These are phyloP conservation scores for Fusarium bactridioides DNA, from an alignment of 2,329 filamentous ascomycete genomes.

Conservation along the genomic window DNA sequence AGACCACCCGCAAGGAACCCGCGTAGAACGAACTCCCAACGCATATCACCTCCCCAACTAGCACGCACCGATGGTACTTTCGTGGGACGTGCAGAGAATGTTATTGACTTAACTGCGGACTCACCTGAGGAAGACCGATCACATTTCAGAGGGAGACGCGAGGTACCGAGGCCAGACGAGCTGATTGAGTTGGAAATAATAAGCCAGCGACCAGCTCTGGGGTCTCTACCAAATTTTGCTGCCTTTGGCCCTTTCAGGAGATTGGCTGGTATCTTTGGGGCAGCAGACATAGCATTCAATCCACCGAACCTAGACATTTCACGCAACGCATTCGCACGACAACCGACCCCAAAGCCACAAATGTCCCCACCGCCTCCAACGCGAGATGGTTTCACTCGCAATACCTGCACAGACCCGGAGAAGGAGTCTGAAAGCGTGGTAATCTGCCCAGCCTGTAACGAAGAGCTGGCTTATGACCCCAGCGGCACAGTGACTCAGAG, in stretches of 20 bases:
- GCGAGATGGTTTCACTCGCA: constrained; percentile 80
- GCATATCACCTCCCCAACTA: constrained; percentile 52
- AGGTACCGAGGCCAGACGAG: constrained; percentile 33
- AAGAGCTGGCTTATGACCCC: constrained; percentile 81
- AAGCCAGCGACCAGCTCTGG: constrained; percentile 36
- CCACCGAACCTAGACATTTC: constrained; percentile 37
- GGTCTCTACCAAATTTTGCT: constrained; percentile 30
- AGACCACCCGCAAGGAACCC: constrained; percentile 47
- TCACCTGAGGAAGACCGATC: constrained; percentile 47
- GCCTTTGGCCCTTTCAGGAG: constrained; percentile 38
- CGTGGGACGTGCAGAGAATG: constrained; percentile 43
- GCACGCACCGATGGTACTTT: constrained; percentile 56
- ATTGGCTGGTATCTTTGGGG: constrained; percentile 39
- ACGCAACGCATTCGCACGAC: constrained; percentile 45
- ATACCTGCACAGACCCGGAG: constrained; percentile 55
- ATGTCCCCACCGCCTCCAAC: constrained; percentile 72
- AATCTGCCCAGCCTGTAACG: constrained; percentile 85
- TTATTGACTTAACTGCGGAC: constrained; percentile 64
- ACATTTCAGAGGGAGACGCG: constrained; percentile 19
- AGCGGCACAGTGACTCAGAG: constrained; percentile 43
- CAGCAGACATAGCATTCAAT: constrained; percentile 34
- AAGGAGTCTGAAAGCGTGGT: constrained; percentile 72
- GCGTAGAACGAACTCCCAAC: constrained; percentile 52
- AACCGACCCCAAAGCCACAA: constrained; percentile 52
- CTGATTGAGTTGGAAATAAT: constrained; percentile 42